phyloP scores from a whole-genome alignment of 1,139 yeast species.

The Trichomonascaceae sp. region DNA sequence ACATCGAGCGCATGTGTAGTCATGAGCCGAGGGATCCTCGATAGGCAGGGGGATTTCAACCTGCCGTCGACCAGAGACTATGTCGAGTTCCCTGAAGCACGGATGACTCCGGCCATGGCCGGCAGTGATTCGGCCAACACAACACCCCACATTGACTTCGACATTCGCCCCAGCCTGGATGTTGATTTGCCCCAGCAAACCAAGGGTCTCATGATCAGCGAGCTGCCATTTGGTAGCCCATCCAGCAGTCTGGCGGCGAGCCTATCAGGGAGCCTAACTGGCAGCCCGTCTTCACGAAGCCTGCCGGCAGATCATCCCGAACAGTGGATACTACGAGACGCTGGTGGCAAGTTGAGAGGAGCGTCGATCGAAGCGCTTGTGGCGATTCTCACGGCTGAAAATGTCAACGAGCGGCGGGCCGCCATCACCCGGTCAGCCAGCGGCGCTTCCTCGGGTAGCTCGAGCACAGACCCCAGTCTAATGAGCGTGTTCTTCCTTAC shows the following conservation, averaged over 20 bases:
- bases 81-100: constrained; percentile 64
- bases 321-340: constrained; percentile 26
- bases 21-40: constrained; percentile 35
- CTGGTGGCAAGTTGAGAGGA: constrained; percentile 49
- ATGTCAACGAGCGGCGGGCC: too few relatives aligned
- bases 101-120: not conserved
- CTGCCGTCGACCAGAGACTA: constrained; percentile 53
- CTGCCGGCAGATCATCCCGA: not conserved
- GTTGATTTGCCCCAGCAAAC: not conserved
- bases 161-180: not conserved
- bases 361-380: constrained; percentile 71
- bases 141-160: not conserved
- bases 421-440: too few relatives aligned
- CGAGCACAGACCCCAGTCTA: constrained; percentile 19
- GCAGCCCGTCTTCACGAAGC: not conserved
- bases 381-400: constrained; percentile 58
- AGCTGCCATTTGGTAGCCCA: too few relatives aligned
- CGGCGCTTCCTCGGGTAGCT: too few relatives aligned
- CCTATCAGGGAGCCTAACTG: not conserved
- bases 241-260: not conserved
- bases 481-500: constrained; percentile 70
- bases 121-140: not conserved
- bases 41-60: constrained; percentile 60
- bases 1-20: constrained; percentile 30
- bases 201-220: too few relatives aligned